These are phyloP conservation scores for Acidiella bohemica DNA, from an alignment of 495 filamentous ascomycete species.

Conservation along the genomic window DNA sequence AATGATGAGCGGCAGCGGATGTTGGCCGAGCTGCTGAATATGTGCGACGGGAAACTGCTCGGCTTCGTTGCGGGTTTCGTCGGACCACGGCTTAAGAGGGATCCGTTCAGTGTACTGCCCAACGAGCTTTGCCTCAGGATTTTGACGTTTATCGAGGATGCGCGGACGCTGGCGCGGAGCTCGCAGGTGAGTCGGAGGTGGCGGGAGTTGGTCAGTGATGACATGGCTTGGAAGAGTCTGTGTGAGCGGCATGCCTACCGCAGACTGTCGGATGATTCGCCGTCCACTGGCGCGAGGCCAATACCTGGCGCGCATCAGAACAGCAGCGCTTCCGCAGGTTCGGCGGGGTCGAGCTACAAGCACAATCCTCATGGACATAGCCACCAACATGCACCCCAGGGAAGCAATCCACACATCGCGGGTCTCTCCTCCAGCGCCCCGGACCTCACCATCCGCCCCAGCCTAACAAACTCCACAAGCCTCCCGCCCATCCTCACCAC, in stretches of 20 bases:
- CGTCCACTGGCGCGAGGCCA: background rate
- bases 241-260: conserved; percentile 88
- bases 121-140: conserved; percentile 88
- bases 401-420: conserved; percentile 11
- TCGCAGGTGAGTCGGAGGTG: conserved; percentile 87
- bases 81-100: conserved; percentile 81
- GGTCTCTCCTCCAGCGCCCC: conserved; percentile 21
- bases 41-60: conserved; percentile 86
- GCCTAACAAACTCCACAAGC: conserved; percentile 6
- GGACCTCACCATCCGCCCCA: conserved; percentile 16
- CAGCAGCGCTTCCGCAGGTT: background rate
- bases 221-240: conserved; percentile 94
- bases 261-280: conserved; percentile 40
- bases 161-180: conserved; percentile 76
- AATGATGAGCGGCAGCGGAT: conserved; percentile 46
- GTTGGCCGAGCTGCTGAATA: conserved; percentile 70
- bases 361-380: too few species aligned
- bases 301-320: conserved; percentile 1
- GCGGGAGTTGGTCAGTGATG: conserved; percentile 85
- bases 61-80: conserved; percentile 93
- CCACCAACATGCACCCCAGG: conserved; percentile 3
- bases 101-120: conserved; percentile 79
- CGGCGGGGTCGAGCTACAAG: conserved; percentile 8
- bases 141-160: conserved; percentile 87
- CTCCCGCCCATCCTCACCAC: conserved; percentile 9